phyloP scores from a whole-genome alignment of 2,329 filamentous ascomycete species.

The Stenocarpella maydis region DNA sequence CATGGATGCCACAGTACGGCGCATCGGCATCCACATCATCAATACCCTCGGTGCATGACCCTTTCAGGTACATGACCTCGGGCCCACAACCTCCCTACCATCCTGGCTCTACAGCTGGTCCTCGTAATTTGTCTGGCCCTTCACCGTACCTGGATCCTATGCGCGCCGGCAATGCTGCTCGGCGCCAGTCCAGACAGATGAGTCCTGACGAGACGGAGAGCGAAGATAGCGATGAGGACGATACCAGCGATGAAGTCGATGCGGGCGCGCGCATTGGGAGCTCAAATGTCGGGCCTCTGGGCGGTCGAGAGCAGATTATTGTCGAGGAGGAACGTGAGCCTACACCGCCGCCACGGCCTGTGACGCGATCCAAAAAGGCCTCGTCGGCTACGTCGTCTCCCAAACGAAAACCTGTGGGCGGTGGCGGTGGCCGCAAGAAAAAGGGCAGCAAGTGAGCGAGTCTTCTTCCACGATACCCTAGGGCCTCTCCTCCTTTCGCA shows the following conservation, averaged over 20 bases:
- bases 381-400: slow-evolving; percentile 42
- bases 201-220: slow-evolving; percentile 30
- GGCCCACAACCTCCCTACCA: slow-evolving; percentile 51
- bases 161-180: slow-evolving; percentile 22
- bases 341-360: slow-evolving; percentile 36
- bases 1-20: slow-evolving; percentile 40
- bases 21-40: slow-evolving; percentile 43
- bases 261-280: slow-evolving; percentile 28
- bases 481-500: neutral
- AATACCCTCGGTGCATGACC: slow-evolving; percentile 49
- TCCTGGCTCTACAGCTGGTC: slow-evolving; percentile 45
- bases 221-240: slow-evolving; percentile 36
- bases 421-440: slow-evolving; percentile 42
- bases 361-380: slow-evolving; percentile 46
- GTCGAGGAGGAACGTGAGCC: slow-evolving; percentile 46
- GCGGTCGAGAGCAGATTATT: slow-evolving; percentile 49
- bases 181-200: slow-evolving; percentile 32
- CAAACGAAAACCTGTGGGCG: slow-evolving; percentile 50
- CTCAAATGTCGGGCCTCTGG: slow-evolving; percentile 31
- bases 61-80: slow-evolving; percentile 62
- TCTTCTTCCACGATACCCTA: slow-evolving; percentile 27
- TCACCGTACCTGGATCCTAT: slow-evolving; percentile 28
- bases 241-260: slow-evolving; percentile 46
- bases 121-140: slow-evolving; percentile 49
- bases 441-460: slow-evolving; percentile 31